Base-by-base conservation (phyloP, 345 rosid species). In the Linum lewisii region DNA sequence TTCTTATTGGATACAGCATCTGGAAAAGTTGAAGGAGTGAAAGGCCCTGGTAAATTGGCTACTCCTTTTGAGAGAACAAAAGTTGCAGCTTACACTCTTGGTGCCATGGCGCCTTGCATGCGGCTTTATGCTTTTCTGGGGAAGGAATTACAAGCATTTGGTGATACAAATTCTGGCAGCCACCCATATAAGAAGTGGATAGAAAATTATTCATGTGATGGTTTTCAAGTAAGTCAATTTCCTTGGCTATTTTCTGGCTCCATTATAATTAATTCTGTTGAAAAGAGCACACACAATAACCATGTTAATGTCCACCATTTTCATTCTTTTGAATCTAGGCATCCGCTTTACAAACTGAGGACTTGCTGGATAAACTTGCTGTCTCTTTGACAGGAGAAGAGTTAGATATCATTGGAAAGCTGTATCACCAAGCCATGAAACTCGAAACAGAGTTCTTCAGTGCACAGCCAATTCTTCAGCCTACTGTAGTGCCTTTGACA, bases 91-190 rank as follows among this genome's bases (percentile, higher is more conserved):
- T 94, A 94, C 70, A 87, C 90, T 58, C 79, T 94, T 51, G 96
- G 93, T 78, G 96, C 97, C 69, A 83, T 94, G 87, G 74, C 96
- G 66, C 99, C 99, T 58, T 85, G 96, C 82, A 90, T 94, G 99
- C 77, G 83, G 72, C 71, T 90, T 66, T 94, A 90, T 80, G 96
- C 92, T 60, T 84, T 71, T 73, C 76, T 87, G 1, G 95, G 93
- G 63, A 86, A 75, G 78, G 96, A 85, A 70, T 73, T 94, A 56
- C 76, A 69, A 73, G 73, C 73, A 56, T 77, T 82, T 71, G 37
- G 72, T 63, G 79, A 77, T 77, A 54, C 66, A 32, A 72, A 68
- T 50, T 82, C 73, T 64, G 78, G 58, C 13, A 63, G 62, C 61
- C 92, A 90, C 58, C 88, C 85, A 29, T 94, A 85, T 82, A 81